These are phyloP conservation scores for Naegleria fowleri DNA, from an alignment of 208 protist species.

Conservation along the genomic window DNA sequence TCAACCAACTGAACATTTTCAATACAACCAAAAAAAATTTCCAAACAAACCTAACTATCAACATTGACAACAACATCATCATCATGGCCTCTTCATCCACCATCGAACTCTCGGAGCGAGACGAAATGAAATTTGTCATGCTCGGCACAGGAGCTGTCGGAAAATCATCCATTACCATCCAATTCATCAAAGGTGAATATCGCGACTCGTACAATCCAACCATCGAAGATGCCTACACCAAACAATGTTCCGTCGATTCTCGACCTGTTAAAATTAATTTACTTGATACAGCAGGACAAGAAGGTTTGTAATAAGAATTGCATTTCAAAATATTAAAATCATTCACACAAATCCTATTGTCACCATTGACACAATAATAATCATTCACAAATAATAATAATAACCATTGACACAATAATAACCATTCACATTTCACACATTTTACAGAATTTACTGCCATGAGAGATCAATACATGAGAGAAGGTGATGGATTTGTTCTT, in stretches of 20 bases:
- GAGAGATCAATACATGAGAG: constrained; percentile 48
- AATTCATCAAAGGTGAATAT: constrained; percentile 45
- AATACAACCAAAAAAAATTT: too few relatives aligned
- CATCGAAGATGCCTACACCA: constrained; percentile 61
- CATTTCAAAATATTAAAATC: too few relatives aligned
- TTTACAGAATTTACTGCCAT: constrained; percentile 41
- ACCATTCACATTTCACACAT: not conserved
- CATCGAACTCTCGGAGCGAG: not conserved
- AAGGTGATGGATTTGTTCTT: constrained; percentile 55
- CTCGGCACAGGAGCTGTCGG: not conserved
- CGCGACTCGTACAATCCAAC: constrained; percentile 55
- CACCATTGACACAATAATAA: too few relatives aligned
- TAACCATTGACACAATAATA: too few relatives aligned
- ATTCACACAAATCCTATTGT: too few relatives aligned
- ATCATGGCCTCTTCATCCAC: not conserved
- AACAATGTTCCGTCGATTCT: constrained; percentile 58
- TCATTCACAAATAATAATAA: too few relatives aligned
- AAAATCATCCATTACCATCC: constrained; percentile 17
- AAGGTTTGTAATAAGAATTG: constrained; percentile 45
- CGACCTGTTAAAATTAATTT: constrained; percentile 56
- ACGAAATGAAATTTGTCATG: not conserved
- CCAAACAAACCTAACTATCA: too few relatives aligned
- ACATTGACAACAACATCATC: too few relatives aligned
- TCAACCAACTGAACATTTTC: too few relatives aligned
- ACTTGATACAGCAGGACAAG: constrained; percentile 71